phyloP scores from a whole-genome alignment of 495 filamentous ascomycete genomes.

The Penicillium mononematosum region DNA sequence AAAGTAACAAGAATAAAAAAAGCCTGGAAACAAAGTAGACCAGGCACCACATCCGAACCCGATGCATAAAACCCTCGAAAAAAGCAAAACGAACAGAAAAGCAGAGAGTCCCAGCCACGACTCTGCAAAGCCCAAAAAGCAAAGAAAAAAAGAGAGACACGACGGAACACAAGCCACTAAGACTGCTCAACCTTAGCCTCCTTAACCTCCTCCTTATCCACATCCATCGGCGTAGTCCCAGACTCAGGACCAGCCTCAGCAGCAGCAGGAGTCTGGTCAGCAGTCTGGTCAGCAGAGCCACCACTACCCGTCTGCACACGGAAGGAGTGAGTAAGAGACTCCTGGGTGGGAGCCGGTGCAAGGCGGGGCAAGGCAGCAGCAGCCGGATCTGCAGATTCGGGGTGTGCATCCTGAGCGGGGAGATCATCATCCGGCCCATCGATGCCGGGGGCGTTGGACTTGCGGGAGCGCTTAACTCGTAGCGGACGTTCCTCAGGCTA shows the following conservation, averaged over 20 bases:
- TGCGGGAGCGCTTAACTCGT: conserved; percentile 77
- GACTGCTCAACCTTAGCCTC: conserved; percentile 20
- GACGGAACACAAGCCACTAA: background rate
- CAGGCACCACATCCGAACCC: conserved; percentile 7
- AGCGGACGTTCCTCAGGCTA: conserved; percentile 90
- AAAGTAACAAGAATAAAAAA: background rate
- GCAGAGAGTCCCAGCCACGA: background rate
- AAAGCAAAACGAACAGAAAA: background rate
- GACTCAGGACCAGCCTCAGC: conserved; percentile 27
- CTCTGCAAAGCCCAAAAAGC: background rate
- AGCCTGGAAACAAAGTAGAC: conserved; percentile 19
- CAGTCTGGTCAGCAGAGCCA: conserved; percentile 31
- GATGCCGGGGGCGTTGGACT: conserved; percentile 33
- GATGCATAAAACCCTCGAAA: conserved; percentile 6
- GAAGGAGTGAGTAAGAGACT: conserved; percentile 45
- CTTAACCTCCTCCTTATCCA: conserved; percentile 41
- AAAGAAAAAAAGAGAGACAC: conserved; percentile 13
- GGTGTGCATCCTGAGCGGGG: conserved; percentile 15
- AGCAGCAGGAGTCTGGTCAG: conserved; percentile 28
- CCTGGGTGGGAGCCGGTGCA: conserved; percentile 42
- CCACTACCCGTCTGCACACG: conserved; percentile 36
- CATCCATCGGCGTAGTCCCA: conserved; percentile 42
- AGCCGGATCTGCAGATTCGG: conserved; percentile 19
- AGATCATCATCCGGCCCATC: conserved; percentile 30
- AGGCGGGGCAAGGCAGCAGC: conserved; percentile 34